Evolutionary conservation across 2,329 filamentous ascomycete species (phyloP).

Genomic region (Blastomyces gilchristii): DNA sequence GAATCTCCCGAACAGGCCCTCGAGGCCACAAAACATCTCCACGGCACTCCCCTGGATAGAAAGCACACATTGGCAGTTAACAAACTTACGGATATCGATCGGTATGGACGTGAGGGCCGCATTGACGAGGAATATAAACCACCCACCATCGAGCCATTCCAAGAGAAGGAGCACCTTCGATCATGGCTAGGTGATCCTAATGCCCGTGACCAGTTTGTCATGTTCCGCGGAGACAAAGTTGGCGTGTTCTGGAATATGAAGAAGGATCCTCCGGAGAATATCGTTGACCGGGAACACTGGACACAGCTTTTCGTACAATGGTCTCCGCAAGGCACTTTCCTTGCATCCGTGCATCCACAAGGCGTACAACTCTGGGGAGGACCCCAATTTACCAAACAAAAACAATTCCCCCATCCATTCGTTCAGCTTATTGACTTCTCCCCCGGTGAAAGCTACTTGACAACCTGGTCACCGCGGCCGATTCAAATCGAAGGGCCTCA

Average conservation of each 20-base stretch:
- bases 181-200: conserved; percentile 86
- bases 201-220: conserved; percentile 87
- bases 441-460: conserved; percentile 80
- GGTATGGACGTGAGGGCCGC: conserved; percentile 86
- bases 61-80: conserved; percentile 92
- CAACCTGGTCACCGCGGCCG: conserved; percentile 91
- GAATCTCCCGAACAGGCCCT: conserved; percentile 80
- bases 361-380: conserved; percentile 98
- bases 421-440: conserved; percentile 97
- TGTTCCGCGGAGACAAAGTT: conserved; percentile 85
- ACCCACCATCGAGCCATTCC: conserved; percentile 73
- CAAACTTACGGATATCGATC: conserved; percentile 96
- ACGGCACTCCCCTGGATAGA: conserved; percentile 84
- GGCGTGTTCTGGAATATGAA: conserved; percentile 99
- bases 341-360: conserved; percentile 89
- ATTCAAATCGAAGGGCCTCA: conserved; percentile 86
- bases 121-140: conserved; percentile 82
- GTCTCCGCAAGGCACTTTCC: conserved; percentile 88
- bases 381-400: conserved; percentile 75
- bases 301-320: conserved; percentile 97
- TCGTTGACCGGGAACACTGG: conserved; percentile 92
- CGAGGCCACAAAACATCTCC: conserved; percentile 77
- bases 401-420: conserved; percentile 87
- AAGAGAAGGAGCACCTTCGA: conserved; percentile 85
- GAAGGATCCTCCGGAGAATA: conserved; percentile 73